A percentile compares a stretch with the other conserved stretches of the same genome.
These are phyloP conservation scores for Coniochaeta ligniaria DNA, from an alignment of 2,329 filamentous ascomycete genomes.

Conservation along the genomic window DNA sequence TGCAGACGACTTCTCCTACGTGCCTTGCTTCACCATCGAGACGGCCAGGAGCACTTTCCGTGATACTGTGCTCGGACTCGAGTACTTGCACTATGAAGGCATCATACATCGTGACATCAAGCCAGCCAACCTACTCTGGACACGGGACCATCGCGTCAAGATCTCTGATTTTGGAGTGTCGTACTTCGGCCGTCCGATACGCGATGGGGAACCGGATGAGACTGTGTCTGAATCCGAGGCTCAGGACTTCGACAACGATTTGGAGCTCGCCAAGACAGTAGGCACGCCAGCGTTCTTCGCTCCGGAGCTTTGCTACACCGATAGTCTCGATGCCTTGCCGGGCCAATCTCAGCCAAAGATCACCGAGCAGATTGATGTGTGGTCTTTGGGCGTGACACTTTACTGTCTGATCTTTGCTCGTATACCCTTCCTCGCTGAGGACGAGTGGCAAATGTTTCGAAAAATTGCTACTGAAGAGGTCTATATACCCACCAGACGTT, in stretches of 20 bases:
- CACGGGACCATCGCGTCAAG: slow-evolving; percentile 78
- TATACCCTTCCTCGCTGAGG: slow-evolving; percentile 86
- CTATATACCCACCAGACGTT: slow-evolving; percentile 73
- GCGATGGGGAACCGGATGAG: slow-evolving; percentile 74
- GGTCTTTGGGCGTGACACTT: slow-evolving; percentile 92
- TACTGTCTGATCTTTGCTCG: slow-evolving; percentile 94
- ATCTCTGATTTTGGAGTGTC: slow-evolving; percentile 99
- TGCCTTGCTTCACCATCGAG: slow-evolving; percentile 83
- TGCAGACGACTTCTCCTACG: slow-evolving; percentile 85
- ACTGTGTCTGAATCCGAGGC: slow-evolving; percentile 73
- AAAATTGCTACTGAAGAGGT: slow-evolving; percentile 90
- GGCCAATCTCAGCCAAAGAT: slow-evolving; percentile 57
- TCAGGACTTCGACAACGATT: slow-evolving; percentile 81
- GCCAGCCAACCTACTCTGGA: slow-evolving; percentile 85
- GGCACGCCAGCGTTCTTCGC: slow-evolving; percentile 97
- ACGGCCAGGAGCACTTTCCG: slow-evolving; percentile 80
- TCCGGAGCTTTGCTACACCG: slow-evolving; percentile 89
- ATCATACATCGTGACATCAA: slow-evolving; percentile 83
- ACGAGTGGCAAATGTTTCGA: slow-evolving; percentile 86
- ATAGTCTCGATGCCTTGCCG: slow-evolving; percentile 48
- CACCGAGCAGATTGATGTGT: slow-evolving; percentile 91
- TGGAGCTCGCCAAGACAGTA: slow-evolving; percentile 96
- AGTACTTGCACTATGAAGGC: slow-evolving; percentile 86
- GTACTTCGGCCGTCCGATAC: slow-evolving; percentile 83
- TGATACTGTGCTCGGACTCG: slow-evolving; percentile 85